These are phyloP conservation scores for Ceratobasidium sp. DNA, from an alignment of 1,284 basidiomycete genomes.

Conservation along the genomic window DNA sequence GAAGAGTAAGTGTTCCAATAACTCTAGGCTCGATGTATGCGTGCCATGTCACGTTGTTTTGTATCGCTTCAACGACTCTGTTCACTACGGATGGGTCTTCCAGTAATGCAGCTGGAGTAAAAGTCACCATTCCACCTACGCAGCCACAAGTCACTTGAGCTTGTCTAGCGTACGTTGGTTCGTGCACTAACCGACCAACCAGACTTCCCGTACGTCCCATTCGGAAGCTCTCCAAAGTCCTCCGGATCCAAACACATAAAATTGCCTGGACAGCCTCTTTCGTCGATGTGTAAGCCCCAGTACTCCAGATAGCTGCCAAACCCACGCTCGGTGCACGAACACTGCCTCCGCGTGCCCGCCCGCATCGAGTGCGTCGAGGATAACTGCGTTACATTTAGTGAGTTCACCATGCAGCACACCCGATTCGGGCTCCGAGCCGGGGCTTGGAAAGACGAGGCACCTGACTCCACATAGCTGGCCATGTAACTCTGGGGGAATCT, in stretches of 20 bases:
- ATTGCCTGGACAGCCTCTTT: not conserved
- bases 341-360: conserved; percentile 10
- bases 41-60: conserved; percentile 29
- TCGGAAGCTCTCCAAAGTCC: conserved; percentile 28
- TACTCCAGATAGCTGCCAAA: conserved; percentile 13
- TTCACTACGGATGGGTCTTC: conserved; percentile 26
- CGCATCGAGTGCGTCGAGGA: conserved; percentile 16
- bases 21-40: conserved; percentile 37
- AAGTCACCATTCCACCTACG: conserved; percentile 37
- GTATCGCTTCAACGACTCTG: conserved; percentile 9
- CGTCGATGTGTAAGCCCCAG: conserved; percentile 16
- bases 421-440: conserved; percentile 15
- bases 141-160: not conserved
- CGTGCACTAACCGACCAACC: conserved; percentile 22
- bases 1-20: conserved; percentile 3
- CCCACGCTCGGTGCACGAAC: conserved; percentile 27
- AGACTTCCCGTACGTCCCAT: conserved; percentile 31
- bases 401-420: conserved; percentile 6
- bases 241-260: conserved; percentile 31
- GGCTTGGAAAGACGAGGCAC: conserved; percentile 16
- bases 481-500: conserved; percentile 24
- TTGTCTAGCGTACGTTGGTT: not conserved
- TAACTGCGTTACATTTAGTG: not conserved
- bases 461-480: not conserved
- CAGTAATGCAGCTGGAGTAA: conserved; percentile 31